These are phyloP conservation scores for Combretum micranthum DNA, from an alignment of 345 rosid genomes.

Conservation along the genomic window DNA sequence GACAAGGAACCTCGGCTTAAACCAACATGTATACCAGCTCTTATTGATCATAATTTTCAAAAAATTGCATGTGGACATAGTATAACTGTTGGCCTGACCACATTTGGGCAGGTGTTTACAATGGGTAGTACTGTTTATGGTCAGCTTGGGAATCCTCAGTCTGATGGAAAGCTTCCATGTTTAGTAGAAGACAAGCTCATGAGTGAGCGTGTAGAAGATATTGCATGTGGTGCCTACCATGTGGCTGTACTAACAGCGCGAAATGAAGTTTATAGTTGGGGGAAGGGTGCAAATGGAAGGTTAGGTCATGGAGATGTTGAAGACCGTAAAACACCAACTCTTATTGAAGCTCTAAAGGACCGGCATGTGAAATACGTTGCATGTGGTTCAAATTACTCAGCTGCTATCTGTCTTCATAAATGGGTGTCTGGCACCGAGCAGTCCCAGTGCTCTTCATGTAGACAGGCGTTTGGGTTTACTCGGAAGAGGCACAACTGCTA, in stretches of 20 bases:
- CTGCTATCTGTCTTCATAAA: slow-evolving; percentile 88
- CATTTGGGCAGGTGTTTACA: slow-evolving; percentile 64
- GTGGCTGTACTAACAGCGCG: slow-evolving; percentile 71
- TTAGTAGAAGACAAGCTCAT: slow-evolving; percentile 59
- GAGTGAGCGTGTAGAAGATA: slow-evolving; percentile 74
- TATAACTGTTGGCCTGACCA: slow-evolving; percentile 83
- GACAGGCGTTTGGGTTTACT: slow-evolving; percentile 91
- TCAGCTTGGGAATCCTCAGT: slow-evolving; percentile 80
- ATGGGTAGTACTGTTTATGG: slow-evolving; percentile 97
- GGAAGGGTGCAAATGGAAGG: slow-evolving; percentile 96
- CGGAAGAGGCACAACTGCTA: slow-evolving; percentile 95
- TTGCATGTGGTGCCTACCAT: slow-evolving; percentile 88
- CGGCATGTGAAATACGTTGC: slow-evolving; percentile 76
- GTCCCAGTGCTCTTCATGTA: slow-evolving; percentile 88
- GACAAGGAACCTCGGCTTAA: slow-evolving; percentile 83
- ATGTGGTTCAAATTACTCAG: slow-evolving; percentile 82
- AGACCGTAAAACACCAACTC: slow-evolving; percentile 71
- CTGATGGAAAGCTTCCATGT: slow-evolving; percentile 78
- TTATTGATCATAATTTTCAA: slow-evolving; percentile 69
- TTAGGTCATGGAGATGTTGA: slow-evolving; percentile 90
- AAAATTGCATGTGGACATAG: slow-evolving; percentile 93
- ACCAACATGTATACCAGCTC: slow-evolving; percentile 88
- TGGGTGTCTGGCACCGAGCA: slow-evolving; percentile 93
- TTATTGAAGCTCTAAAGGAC: slow-evolving; percentile 81
- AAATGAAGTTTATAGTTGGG: slow-evolving; percentile 92